phyloP scores from a whole-genome alignment of 345 rosid species.

The Camelina hispida region DNA sequence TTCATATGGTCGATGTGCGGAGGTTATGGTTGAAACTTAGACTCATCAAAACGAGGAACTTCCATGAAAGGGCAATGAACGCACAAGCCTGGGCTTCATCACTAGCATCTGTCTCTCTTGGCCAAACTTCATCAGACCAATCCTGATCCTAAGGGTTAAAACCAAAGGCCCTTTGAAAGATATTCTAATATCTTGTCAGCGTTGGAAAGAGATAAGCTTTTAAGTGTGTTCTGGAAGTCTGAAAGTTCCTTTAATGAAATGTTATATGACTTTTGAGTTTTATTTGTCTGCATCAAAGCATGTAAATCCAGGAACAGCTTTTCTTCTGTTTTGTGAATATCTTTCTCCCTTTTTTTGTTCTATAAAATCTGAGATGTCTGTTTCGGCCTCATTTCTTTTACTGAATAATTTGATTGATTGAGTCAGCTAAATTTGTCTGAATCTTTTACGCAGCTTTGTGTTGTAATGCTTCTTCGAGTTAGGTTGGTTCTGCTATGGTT shows the following conservation, averaged over 20 bases:
- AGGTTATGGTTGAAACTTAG: conserved; percentile 79
- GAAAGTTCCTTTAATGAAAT: conserved; percentile 28
- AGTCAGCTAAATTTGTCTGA: background rate
- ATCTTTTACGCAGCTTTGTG: background rate
- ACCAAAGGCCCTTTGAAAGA: conserved; percentile 14
- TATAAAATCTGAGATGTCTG: conserved; percentile 38
- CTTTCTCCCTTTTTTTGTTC: conserved; percentile 17
- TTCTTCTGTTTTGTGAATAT: conserved; percentile 40
- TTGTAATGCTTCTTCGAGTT: conserved; percentile 5
- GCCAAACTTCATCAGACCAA: conserved; percentile 71
- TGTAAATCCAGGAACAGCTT: conserved; percentile 43
- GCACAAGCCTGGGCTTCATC: conserved; percentile 94
- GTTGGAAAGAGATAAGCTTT: conserved; percentile 26
- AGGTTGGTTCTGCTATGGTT: background rate
- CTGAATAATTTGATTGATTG: conserved; percentile 29
- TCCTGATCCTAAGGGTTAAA: conserved; percentile 44
- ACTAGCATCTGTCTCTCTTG: conserved; percentile 84
- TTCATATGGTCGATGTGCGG: conserved; percentile 81
- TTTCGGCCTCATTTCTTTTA: conserved; percentile 25
- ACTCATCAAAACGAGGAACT: conserved; percentile 73
- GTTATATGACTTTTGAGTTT: conserved; percentile 34
- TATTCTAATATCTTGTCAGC: conserved; percentile 22
- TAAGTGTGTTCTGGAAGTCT: conserved; percentile 34
- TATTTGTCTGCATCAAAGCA: conserved; percentile 29
- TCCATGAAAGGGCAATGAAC: conserved; percentile 75